These are phyloP conservation scores for Zancudomyces culisetae DNA, from an alignment of 371 early-diverging fungal species.

Conservation along the genomic window DNA sequence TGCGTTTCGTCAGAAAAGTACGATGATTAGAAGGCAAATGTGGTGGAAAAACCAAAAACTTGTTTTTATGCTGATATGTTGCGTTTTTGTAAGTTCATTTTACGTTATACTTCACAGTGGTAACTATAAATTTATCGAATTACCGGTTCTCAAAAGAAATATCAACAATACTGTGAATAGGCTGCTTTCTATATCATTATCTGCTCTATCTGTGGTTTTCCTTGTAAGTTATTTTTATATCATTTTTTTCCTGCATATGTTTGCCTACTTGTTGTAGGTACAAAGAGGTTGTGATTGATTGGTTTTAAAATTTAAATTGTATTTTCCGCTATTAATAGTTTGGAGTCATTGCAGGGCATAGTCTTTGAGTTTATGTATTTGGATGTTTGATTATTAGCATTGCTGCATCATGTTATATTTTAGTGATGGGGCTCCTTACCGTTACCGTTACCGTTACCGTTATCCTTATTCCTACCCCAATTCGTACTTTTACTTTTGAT, in stretches of 20 bases:
- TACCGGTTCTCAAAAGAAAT: too few species aligned
- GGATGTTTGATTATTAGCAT: too few species aligned
- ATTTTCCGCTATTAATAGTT: not conserved
- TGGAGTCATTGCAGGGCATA: not conserved
- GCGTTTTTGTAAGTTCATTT: constrained; percentile 34
- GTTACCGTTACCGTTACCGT: too few species aligned
- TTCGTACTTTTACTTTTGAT: too few species aligned
- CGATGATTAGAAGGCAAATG: constrained; percentile 64
- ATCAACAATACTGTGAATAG: not conserved
- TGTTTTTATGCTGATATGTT: constrained; percentile 44
- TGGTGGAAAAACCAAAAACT: constrained; percentile 88
- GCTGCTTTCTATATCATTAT: not conserved
- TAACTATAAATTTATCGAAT: not conserved
- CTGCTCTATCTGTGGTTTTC: not conserved
- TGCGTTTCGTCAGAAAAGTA: constrained; percentile 75
- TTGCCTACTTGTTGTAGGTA: not conserved
- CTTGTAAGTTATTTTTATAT: not conserved
- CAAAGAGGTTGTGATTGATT: too few species aligned
- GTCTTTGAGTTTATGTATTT: too few species aligned
- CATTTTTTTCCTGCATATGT: not conserved
- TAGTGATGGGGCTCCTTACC: too few species aligned
- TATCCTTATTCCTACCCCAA: too few species aligned
- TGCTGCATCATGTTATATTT: too few species aligned
- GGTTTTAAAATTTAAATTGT: not conserved
- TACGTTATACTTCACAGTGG: not conserved